A percentile compares a stretch with the other conserved stretches of the same genome.
Conservation (phyloP, 345 rosid species). For the Firmiana major region DNA sequence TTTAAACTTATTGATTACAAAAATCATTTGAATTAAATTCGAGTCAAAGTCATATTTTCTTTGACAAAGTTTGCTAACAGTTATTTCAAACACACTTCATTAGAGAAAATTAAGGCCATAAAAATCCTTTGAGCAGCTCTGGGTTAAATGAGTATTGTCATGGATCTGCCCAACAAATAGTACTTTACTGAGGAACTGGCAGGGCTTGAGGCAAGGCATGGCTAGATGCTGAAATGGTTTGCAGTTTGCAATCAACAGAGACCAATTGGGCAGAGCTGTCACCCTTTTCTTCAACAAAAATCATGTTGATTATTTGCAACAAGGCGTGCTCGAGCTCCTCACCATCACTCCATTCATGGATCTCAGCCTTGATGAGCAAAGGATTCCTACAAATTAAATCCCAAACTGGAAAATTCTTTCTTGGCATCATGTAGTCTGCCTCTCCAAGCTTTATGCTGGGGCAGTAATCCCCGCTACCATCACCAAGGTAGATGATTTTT, state of each 20-base stretch:
- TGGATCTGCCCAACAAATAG: not conserved
- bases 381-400: slow-evolving; percentile 56
- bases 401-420: slow-evolving; percentile 80
- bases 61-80: slow-evolving; percentile 30
- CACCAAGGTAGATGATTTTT: slow-evolving; percentile 67
- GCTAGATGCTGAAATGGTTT: slow-evolving; percentile 29
- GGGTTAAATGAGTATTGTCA: not conserved
- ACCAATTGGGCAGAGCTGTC: slow-evolving; percentile 15
- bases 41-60: not conserved
- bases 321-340: slow-evolving; percentile 48
- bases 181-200: slow-evolving; percentile 34
- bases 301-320: slow-evolving; percentile 27
- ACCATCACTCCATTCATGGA: slow-evolving; percentile 73
- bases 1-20: no score
- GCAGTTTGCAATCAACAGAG: slow-evolving; percentile 50
- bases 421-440: slow-evolving; percentile 32
- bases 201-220: slow-evolving; percentile 39
- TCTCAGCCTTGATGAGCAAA: slow-evolving; percentile 46
- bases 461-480: slow-evolving; percentile 82
- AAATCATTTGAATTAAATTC: no score
- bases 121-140: not conserved
- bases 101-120: not conserved
- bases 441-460: slow-evolving; percentile 60
- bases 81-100: slow-evolving; percentile 13
- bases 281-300: slow-evolving; percentile 17